Evolutionary conservation across 176 grass and related monocot genomes (phyloP).

Genomic region (Musa itinerans): DNA sequence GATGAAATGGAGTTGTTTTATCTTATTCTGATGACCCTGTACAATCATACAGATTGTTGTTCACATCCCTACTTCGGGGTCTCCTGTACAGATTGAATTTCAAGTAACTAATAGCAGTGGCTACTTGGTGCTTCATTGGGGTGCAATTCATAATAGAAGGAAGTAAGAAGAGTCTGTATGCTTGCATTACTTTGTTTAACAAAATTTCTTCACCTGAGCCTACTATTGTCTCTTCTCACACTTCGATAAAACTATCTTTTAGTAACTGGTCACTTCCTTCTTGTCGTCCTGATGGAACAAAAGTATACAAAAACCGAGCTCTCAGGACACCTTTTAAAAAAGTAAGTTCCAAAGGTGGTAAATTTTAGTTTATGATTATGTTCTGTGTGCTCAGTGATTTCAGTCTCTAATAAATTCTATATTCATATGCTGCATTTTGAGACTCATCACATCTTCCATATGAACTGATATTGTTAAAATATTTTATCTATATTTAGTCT

Average conservation of each 20-base stretch:
- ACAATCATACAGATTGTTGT: slow-evolving; percentile 41
- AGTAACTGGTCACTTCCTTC: slow-evolving; percentile 73
- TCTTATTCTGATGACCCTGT: slow-evolving; percentile 17
- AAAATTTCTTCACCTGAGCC: neutral
- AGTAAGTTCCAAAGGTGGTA: slow-evolving; percentile 30
- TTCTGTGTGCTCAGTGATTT: neutral
- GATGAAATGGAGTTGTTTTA: slow-evolving; percentile 14
- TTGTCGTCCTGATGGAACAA: slow-evolving; percentile 51
- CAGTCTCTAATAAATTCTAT: neutral
- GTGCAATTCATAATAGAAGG: slow-evolving; percentile 38
- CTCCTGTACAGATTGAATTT: slow-evolving; percentile 36
- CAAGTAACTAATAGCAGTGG: slow-evolving; percentile 51
- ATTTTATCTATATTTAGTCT: slow-evolving; percentile 31
- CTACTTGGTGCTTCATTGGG: slow-evolving; percentile 80
- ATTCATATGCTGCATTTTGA: neutral
- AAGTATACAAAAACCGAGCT: slow-evolving; percentile 62
- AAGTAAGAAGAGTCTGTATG: slow-evolving; percentile 30
- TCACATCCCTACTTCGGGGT: slow-evolving; percentile 27
- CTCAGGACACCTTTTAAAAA: slow-evolving; percentile 68
- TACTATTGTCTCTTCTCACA: neutral
- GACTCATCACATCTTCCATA: slow-evolving; percentile 1
- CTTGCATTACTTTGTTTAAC: neutral
- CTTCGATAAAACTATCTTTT: slow-evolving; percentile 5
- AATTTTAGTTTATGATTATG: neutral
- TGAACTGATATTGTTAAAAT: slow-evolving; percentile 11